A percentile compares a stretch with the other conserved stretches of the same genome.
These are phyloP conservation scores for Anthoceros angustus DNA, from an alignment of 225 moss, liverwort and hornwort genomes.

Conservation along the genomic window DNA sequence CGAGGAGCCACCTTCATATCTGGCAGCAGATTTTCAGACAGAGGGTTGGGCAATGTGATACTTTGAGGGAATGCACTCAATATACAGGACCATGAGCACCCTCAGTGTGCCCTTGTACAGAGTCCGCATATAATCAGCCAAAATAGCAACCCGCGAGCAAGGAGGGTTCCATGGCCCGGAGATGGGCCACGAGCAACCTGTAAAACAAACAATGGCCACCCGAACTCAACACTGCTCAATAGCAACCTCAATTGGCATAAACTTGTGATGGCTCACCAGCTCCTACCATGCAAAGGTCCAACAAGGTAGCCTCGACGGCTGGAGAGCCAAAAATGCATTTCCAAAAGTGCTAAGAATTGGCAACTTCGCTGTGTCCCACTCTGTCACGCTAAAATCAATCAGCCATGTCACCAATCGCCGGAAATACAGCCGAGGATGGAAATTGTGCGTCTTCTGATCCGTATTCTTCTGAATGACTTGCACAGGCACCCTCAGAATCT, in stretches of 20 bases:
- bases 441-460: conserved; percentile 63
- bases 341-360: conserved; percentile 84
- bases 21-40: conserved; percentile 78
- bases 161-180: conserved; percentile 94
- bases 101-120: conserved; percentile 89
- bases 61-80: conserved; percentile 92
- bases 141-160: conserved; percentile 55
- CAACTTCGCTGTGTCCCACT: conserved; percentile 12
- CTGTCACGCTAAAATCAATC: conserved; percentile 81
- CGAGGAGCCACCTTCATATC: conserved; percentile 85
- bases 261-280: conserved; percentile 85
- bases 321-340: conserved; percentile 49
- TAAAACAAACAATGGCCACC: conserved; percentile 92
- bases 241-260: conserved; percentile 93
- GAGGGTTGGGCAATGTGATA: conserved; percentile 87
- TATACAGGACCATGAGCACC: conserved; percentile 77
- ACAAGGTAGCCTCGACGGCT: conserved; percentile 76
- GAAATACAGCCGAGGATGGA: conserved; percentile 88
- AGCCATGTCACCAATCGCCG: conserved; percentile 92
- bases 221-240: conserved; percentile 69
- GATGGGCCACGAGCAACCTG: conserved; percentile 71
- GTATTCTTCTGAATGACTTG: conserved; percentile 73
- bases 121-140: conserved; percentile 46
- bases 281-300: conserved; percentile 97
- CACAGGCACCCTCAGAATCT: conserved; percentile 82